These are phyloP conservation scores for Nicotiana rustica DNA, from an alignment of 305 asterid genomes.

Conservation along the genomic window DNA sequence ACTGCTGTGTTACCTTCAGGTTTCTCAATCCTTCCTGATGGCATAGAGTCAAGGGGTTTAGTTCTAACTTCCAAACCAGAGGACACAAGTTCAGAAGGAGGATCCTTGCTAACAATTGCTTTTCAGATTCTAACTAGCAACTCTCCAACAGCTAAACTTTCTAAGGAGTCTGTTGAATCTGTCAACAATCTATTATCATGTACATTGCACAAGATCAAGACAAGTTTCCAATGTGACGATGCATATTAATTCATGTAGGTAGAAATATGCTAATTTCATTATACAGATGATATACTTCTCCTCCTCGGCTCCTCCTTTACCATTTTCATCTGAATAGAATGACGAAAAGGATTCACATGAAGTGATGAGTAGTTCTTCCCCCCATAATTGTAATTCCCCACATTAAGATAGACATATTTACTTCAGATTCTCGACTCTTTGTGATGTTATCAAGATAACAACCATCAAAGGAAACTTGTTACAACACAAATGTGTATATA, in stretches of 20 bases:
- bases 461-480: neutral
- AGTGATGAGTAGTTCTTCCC: neutral
- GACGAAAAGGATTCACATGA: slow-evolving; percentile 24
- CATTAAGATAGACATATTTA: neutral
- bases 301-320: neutral
- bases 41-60: slow-evolving; percentile 67
- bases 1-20: slow-evolving; percentile 76
- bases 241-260: slow-evolving; percentile 38
- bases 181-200: slow-evolving; percentile 66
- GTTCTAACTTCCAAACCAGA: slow-evolving; percentile 69
- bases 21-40: slow-evolving; percentile 83
- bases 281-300: slow-evolving; percentile 16
- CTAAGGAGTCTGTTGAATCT: slow-evolving; percentile 66
- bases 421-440: neutral
- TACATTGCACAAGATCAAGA: slow-evolving; percentile 72
- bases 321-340: neutral
- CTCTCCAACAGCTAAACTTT: slow-evolving; percentile 59
- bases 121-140: slow-evolving; percentile 72
- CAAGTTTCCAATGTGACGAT: slow-evolving; percentile 75
- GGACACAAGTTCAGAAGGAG: slow-evolving; percentile 76
- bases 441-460: neutral
- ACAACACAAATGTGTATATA: slow-evolving; percentile 22
- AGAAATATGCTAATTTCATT: slow-evolving; percentile 30
- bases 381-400: slow-evolving; percentile 22
- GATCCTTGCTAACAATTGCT: slow-evolving; percentile 75